A percentile compares a stretch with the other conserved stretches of the same genome.
Conservation (phyloP, 106 monocot species). For the Dioscorea alata region DNA sequence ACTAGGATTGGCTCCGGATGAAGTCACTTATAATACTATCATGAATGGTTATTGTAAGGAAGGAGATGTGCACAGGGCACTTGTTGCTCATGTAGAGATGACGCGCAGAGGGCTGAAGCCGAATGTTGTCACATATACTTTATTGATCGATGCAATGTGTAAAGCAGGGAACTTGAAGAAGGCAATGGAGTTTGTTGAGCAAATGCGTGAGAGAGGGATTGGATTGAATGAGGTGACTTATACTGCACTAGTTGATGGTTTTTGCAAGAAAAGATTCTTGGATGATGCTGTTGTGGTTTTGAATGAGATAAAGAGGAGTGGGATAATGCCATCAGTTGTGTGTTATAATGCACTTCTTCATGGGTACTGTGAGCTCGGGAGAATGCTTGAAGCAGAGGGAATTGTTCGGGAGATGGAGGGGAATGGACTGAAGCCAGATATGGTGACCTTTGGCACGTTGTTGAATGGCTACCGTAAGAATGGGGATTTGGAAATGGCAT, state of each 20-base stretch:
- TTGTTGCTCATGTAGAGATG: slow-evolving; percentile 62
- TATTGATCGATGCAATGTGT: slow-evolving; percentile 59
- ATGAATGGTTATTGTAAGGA: slow-evolving; percentile 64
- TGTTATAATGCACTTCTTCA: slow-evolving; percentile 78
- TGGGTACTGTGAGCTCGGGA: slow-evolving; percentile 61
- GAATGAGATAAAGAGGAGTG: slow-evolving; percentile 58
- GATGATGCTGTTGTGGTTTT: slow-evolving; percentile 60
- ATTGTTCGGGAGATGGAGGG: slow-evolving; percentile 50
- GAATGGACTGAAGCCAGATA: slow-evolving; percentile 46
- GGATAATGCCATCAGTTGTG: slow-evolving; percentile 42
- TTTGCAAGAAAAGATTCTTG: slow-evolving; percentile 64
- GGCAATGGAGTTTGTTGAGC: slow-evolving; percentile 55
- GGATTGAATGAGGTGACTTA: slow-evolving; percentile 65
- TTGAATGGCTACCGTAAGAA: slow-evolving; percentile 46
- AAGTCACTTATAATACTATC: slow-evolving; percentile 67
- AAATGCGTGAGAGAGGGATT: slow-evolving; percentile 67
- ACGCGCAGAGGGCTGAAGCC: slow-evolving; percentile 44
- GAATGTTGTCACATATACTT: slow-evolving; percentile 71
- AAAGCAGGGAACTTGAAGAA: slow-evolving; percentile 59
- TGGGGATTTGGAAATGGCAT: slow-evolving; percentile 66
- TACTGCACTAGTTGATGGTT: slow-evolving; percentile 74
- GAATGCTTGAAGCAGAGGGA: slow-evolving; percentile 40
- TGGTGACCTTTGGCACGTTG: slow-evolving; percentile 65
- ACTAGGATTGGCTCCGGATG: slow-evolving; percentile 51
- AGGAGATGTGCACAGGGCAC: slow-evolving; percentile 62